Base-by-base conservation (phyloP, 176 grass and related monocot species). In the Poa annua region DNA sequence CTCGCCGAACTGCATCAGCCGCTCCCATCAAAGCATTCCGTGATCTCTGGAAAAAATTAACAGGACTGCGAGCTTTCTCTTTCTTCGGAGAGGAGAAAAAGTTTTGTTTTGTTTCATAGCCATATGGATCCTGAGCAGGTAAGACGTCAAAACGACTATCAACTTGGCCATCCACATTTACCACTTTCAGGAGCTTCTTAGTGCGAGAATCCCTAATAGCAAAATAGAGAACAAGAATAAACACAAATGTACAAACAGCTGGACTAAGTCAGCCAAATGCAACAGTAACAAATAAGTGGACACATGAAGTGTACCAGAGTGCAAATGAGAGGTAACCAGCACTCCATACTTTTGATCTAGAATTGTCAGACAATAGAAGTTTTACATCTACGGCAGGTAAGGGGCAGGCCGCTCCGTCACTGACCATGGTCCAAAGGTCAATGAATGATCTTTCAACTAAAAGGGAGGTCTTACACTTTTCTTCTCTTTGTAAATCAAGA, bases 281-380 rank as follows among this genome's bases (percentile, higher is more conserved):
- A 90, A 90, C 65, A 80, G 74, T 75, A 63, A 70, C 39, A 82
- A 62, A 83, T 44, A 52, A 92, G 86, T 75, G 75, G 81, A 86
- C 61, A 74, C 70, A 77, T 65, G 84, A 88, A 89, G 56, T 65
- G 78, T 96, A 96, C 93, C 93, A 96, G 70, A 96, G 88, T 84
- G 84, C 90, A 80, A 93, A 86, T 79, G 90, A 91, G 80, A 96
- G 77, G 80, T 85, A 87, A 91, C 90, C 90, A 83, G 80, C 93
- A 87, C 83, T 92, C 93, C 93, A 96, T 63, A 96, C 84, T 88
- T 90, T 93, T 79, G 88, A 96, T 83, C 90, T 92, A 84, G 88
- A 92, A 96, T 91, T 91, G 86, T 96, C 93, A 83, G 88, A 96
- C 76, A 93, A 83, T 61, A 96, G 85, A 88, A 88, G 82, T 92